Base-by-base conservation (phyloP, 2,329 filamentous ascomycete genomes). In the Claviceps citrina region DNA sequence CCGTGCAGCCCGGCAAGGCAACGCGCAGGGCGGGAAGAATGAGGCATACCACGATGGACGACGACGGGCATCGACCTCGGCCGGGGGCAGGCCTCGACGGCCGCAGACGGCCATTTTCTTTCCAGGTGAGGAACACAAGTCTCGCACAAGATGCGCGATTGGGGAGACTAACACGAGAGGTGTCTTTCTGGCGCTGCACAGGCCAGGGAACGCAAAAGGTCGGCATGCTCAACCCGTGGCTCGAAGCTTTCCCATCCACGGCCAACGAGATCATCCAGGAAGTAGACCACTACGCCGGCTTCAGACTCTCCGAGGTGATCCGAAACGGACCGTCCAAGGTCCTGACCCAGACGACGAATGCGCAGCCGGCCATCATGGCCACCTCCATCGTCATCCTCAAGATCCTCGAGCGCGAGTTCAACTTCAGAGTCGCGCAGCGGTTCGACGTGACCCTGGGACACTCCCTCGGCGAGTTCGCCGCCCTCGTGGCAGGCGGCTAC, bases 341-440 rank as follows among this genome's bases (percentile, higher is more conserved):
- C 38, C 74, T 96, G 41, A 93, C 84, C 31, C 73, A 76, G 42
- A 95, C 89, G 4, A 76, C 82, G 47, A 87, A 93, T 56, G 83
- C 89, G 4, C 89, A 96, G 60, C 89, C 89, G 1, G 87, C 89
- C 51, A 94, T 95, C 59, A 93, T 96, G 85, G 84, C 86, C 12
- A 91, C 85, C 4, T 93, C 84, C 22, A 78, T 95, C 54, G 72
- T 94, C 43, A 93, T 95, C 54, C 70, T 95, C 40, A 80, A 84
- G 41, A 78, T 95, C 44, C 70, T 96, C 46, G 85, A 95, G 63
- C 67, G 73, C 45, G 84, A 94, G 49, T 95, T 89, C 55, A 76
- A 72, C 31, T 93, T 95, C 62, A 68, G 73, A 42, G 72, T 78
- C 6, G 61, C 66, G 7, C 73, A 82, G 41, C 70, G 79, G 43